Base-by-base conservation (phyloP, 1,139 yeast species). In the Candida tropicalis region DNA sequence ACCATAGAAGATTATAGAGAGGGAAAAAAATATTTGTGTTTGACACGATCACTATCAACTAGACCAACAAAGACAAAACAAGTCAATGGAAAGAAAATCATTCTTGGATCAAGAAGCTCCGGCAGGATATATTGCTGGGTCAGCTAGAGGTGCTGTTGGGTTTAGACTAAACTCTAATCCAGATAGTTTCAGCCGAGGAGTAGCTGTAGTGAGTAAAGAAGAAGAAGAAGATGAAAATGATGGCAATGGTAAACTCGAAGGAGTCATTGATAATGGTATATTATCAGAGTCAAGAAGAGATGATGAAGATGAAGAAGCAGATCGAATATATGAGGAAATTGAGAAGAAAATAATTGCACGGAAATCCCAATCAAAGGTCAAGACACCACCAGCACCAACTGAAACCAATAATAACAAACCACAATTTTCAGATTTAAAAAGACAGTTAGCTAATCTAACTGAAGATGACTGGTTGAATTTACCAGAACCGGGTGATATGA, bases 121-220 rank as follows among this genome's bases (percentile, higher is more conserved):
- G 0, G 80, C 85, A 3, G 96, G 96, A 5, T 93, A 93, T 59
- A 79, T 90, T 31, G 87, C 98, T 1, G 99, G 99, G 25, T 67
- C 90, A 7, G 99, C 98, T 0, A 73, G 99, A 58, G 99, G 99
- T 13, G 99, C 98, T 1, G 80, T 88, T 0, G 98, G 98, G 1
- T 91, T 91, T 62, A 82, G 93, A 0, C 87, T 96, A 0, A 77
- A 89, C 47, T 42, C 49, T n/a, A 29, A 34, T 5, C 87, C 93
- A 2, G 95, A 86, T 52, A 66, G 85, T n/a, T 87, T 85, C 1
- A 70, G 76, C 2, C 72, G 75, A 1, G 60, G 68, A 28, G 59
- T 68, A 18, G 65, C 62, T 35, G 68, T 68, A 1, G 62, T 65
- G 39, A 60, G 59, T 18, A 66, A 59, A 20, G 70, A 61, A 12